phyloP scores from a whole-genome alignment of 2,329 filamentous ascomycete species.

The Fusarium denticulatum region DNA sequence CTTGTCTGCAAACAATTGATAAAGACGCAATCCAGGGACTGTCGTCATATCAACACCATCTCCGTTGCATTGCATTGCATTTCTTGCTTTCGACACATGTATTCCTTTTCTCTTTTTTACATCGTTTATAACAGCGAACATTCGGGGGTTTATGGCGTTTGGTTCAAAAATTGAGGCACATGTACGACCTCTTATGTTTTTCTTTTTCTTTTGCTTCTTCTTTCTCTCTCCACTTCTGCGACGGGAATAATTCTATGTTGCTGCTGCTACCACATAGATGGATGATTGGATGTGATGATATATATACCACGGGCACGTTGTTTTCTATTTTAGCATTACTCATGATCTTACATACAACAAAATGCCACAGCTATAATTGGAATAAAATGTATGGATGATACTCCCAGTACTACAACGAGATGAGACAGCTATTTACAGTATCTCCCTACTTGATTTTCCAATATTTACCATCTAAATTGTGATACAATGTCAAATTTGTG shows the following conservation, averaged over 20 bases:
- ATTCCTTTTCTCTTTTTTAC: background rate
- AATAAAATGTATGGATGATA: conserved; percentile 19
- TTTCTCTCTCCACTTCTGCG: conserved; percentile 17
- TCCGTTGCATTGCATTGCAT: background rate
- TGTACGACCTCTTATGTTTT: conserved; percentile 1
- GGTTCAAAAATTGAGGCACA: conserved; percentile 12
- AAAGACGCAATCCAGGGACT: conserved; percentile 1
- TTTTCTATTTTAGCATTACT: background rate
- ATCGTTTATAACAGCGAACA: conserved; percentile 8
- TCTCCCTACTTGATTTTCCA: background rate
- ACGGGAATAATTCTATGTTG: conserved; percentile 5
- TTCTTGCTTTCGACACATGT: background rate
- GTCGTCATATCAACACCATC: conserved; percentile 15
- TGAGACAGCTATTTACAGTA: conserved; percentile 8
- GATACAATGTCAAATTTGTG: background rate
- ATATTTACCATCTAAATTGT: background rate
- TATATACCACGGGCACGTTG: conserved; percentile 25
- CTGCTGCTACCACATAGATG: conserved; percentile 13
- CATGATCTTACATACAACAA: background rate
- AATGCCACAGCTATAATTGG: background rate
- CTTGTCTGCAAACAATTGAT: conserved; percentile 12
- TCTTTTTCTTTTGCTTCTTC: background rate
- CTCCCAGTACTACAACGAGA: conserved; percentile 19
- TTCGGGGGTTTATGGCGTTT: conserved; percentile 26
- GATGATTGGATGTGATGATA: conserved; percentile 14